Conservation (phyloP, 495 filamentous ascomycete genomes). For the Neurospora hispaniola region DNA sequence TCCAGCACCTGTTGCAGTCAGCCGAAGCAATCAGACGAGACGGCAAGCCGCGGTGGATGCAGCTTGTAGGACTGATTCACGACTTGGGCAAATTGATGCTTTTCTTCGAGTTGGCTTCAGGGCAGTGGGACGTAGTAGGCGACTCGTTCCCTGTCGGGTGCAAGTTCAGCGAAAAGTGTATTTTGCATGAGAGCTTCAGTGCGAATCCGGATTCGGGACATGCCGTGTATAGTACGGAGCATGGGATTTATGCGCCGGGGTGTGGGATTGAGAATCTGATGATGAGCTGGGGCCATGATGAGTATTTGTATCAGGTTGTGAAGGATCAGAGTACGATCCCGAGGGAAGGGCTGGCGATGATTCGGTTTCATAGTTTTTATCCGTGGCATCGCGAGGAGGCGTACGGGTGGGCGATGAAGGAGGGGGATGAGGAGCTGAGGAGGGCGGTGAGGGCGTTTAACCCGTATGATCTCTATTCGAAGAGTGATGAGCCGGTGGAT, state of each 20-base stretch:
- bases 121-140: slow-evolving; percentile 89
- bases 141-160: slow-evolving; percentile 91
- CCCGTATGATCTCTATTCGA: slow-evolving; percentile 85
- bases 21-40: slow-evolving; percentile 81
- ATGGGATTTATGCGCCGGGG: slow-evolving; percentile 67
- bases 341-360: slow-evolving; percentile 76
- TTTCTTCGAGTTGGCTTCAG: slow-evolving; percentile 69
- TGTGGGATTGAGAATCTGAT: slow-evolving; percentile 78
- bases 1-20: slow-evolving; percentile 77
- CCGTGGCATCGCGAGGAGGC: slow-evolving; percentile 76
- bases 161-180: slow-evolving; percentile 62
- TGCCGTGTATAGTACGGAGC: slow-evolving; percentile 55
- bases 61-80: slow-evolving; percentile 79
- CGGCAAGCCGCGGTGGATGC: slow-evolving; percentile 90
- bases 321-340: slow-evolving; percentile 71
- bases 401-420: slow-evolving; percentile 71
- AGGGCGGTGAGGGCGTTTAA: slow-evolving; percentile 78
- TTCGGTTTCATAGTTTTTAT: slow-evolving; percentile 84
- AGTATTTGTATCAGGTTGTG: slow-evolving; percentile 78
- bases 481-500: slow-evolving; percentile 70
- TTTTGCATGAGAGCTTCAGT: slow-evolving; percentile 66
- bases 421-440: slow-evolving; percentile 67
- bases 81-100: slow-evolving; percentile 75
- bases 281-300: slow-evolving; percentile 87
- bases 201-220: slow-evolving; percentile 60